Evolutionary conservation across 2,329 filamentous ascomycete species (phyloP), one percentile per base, ranked within the genome.

Genomic region (Lachnellula subtilissima): DNA sequence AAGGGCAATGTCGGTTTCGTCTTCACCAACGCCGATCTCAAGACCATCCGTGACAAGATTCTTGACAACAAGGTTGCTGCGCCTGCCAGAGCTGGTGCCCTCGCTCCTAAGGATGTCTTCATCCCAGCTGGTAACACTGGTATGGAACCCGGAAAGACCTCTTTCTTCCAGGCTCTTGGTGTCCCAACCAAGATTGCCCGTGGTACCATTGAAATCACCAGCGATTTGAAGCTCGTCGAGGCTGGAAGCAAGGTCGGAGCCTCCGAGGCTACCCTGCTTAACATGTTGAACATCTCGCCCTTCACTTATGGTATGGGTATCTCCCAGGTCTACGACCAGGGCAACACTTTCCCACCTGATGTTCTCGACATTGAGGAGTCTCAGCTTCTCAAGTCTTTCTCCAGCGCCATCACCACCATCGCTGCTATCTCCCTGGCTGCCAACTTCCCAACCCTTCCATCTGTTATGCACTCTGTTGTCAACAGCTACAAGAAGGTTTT

Each of bases 91-190:
- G 93, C 94, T 72, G 95, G 95, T 87, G 94, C 95, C 73, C 72
- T 99, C 70, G 95, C 94, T 68, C 94, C 95, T 67, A 78, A 75
- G 73, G 95, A 99, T 78, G 94, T 99, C 75, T 99, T 80, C 82
- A 77, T 99, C 68, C 94, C 94, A 67, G 94, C 92, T 70, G 94
- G 94, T 79, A 99, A 99, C 89, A 99, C 94, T 73, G 94, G 94
- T 82, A 99, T 99, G 94, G 94, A 99, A 80, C 95, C 94, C 75
- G 95, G 95, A 79, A 99, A 99, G 89, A 99, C 94, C 74, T 97
- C 94, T 75, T 99, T 99, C 91, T 99, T 99, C 92, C 94, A 99
- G 88, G 94, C 94, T 73, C 94, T 99, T 79, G 93, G 93, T 91
- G 91, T 99, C 76, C 94, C 94, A 75, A 99, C 94, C 86, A 99